Conservation (phyloP, 192 early-diverging fungal genomes). For the Phycomyces nitens region DNA sequence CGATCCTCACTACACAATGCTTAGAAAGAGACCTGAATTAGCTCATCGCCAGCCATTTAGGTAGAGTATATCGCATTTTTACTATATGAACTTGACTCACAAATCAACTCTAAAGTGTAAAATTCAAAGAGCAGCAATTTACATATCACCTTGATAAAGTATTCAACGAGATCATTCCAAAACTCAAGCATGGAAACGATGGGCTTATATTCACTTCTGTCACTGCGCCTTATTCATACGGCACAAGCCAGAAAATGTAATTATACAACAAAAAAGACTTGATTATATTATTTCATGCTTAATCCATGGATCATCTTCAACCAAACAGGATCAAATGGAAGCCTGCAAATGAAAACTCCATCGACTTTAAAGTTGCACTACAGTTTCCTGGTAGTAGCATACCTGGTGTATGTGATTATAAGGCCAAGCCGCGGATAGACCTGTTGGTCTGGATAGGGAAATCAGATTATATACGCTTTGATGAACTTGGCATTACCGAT, state of each 20-base stretch:
- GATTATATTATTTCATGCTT: not conserved
- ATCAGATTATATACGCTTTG: slow-evolving; percentile 41
- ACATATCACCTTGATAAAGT: slow-evolving; percentile 62
- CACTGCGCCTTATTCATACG: slow-evolving; percentile 55
- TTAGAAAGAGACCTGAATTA: slow-evolving; percentile 35
- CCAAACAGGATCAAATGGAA: slow-evolving; percentile 79
- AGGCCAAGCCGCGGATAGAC: slow-evolving; percentile 39
- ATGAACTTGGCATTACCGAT: slow-evolving; percentile 49
- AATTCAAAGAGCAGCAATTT: slow-evolving; percentile 63
- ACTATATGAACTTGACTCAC: not conserved
- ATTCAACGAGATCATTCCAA: slow-evolving; percentile 54
- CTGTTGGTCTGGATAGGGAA: slow-evolving; percentile 51
- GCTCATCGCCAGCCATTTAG: slow-evolving; percentile 50
- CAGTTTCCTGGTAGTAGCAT: slow-evolving; percentile 21
- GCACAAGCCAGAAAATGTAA: slow-evolving; percentile 69
- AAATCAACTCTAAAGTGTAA: slow-evolving; percentile 38
- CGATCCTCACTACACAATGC: slow-evolving; percentile 55
- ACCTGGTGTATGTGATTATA: slow-evolving; percentile 24
- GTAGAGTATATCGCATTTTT: slow-evolving; percentile 29
- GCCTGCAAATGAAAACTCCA: slow-evolving; percentile 74
- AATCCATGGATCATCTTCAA: not conserved
- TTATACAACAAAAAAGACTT: slow-evolving; percentile 1
- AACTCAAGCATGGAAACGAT: slow-evolving; percentile 64
- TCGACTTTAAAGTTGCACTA: slow-evolving; percentile 65
- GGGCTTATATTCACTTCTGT: slow-evolving; percentile 75